Conservation (phyloP, 225 moss, liverwort and hornwort genomes). For the Neckera pumila region DNA sequence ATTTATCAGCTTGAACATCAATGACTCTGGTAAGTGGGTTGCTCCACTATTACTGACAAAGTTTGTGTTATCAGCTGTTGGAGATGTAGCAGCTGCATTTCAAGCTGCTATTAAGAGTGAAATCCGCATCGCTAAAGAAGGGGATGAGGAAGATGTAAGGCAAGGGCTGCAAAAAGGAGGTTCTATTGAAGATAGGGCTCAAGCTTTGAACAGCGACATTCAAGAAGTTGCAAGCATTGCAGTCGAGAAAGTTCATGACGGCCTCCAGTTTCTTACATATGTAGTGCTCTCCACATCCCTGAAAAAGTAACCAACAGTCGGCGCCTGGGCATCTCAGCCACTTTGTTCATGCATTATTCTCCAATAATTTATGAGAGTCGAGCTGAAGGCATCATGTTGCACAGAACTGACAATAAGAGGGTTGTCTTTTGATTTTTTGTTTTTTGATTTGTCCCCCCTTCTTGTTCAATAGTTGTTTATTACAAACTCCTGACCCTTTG, state of each 20-base stretch:
- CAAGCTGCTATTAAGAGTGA: conserved; percentile 75
- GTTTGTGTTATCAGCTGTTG: conserved; percentile 32
- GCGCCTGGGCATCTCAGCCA: conserved; percentile 7
- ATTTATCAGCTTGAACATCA: background rate
- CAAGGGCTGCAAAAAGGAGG: conserved; percentile 70
- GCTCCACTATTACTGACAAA: background rate
- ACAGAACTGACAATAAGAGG: conserved; percentile 13
- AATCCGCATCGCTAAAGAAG: conserved; percentile 42
- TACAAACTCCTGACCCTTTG: conserved; percentile 12
- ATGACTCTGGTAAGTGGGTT: background rate
- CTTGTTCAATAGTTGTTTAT: conserved; percentile 6
- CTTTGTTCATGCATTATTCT: conserved; percentile 15
- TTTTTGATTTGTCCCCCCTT: background rate
- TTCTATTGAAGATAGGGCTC: conserved; percentile 69
- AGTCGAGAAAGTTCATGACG: conserved; percentile 88
- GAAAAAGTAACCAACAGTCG: conserved; percentile 23
- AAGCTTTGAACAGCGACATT: conserved; percentile 64
- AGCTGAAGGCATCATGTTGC: conserved; percentile 19
- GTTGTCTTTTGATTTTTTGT: background rate
- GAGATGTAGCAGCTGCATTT: conserved; percentile 84
- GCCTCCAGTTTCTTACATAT: conserved; percentile 70
- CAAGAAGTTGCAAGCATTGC: conserved; percentile 79
- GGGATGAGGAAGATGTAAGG: conserved; percentile 50
- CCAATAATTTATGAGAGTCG: conserved; percentile 28
- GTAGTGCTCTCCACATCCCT: conserved; percentile 84